phyloP scores from a whole-genome alignment of 2,329 filamentous ascomycete species.

The Harringtonia lauricola region DNA sequence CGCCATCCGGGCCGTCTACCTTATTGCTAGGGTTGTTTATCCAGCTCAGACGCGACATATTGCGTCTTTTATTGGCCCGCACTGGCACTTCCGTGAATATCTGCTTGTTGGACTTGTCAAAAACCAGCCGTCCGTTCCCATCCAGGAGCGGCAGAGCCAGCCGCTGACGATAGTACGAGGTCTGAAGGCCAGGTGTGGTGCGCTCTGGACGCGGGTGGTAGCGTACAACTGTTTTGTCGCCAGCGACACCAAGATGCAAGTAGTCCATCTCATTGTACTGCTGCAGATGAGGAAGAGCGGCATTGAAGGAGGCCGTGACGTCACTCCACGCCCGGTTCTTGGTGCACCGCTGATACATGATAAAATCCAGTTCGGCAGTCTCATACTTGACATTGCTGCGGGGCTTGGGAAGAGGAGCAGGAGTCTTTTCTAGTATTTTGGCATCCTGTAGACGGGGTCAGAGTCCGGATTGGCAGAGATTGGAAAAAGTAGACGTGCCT shows the following conservation, averaged over 20 bases:
- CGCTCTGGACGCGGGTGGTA: conserved; percentile 12
- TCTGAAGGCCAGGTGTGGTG: conserved; percentile 14
- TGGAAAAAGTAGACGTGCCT: too few relatives aligned
- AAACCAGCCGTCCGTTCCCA: conserved; percentile 11
- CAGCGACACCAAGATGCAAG: background rate
- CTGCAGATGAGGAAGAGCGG: conserved; percentile 11
- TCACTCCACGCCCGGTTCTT: conserved; percentile 14
- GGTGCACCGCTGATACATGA: conserved; percentile 15
- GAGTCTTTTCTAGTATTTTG: background rate
- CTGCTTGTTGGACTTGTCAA: conserved; percentile 12
- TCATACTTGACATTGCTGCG: conserved; percentile 16
- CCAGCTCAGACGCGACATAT: background rate
- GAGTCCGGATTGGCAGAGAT: too few relatives aligned
- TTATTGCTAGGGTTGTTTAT: background rate
- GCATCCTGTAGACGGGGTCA: too few relatives aligned
- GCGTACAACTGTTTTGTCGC: conserved; percentile 4
- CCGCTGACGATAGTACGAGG: conserved; percentile 14
- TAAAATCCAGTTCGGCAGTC: conserved; percentile 14
- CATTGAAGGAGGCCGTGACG: conserved; percentile 12
- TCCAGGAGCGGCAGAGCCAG: conserved; percentile 14
- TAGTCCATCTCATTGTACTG: conserved; percentile 12
- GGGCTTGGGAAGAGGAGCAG: conserved; percentile 5
- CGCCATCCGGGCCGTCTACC: conserved; percentile 6
- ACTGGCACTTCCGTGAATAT: conserved; percentile 14
- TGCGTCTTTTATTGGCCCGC: conserved; percentile 14